These are phyloP conservation scores for Calocybe indica DNA, from an alignment of 768 basidiomycete species.

Conservation along the genomic window DNA sequence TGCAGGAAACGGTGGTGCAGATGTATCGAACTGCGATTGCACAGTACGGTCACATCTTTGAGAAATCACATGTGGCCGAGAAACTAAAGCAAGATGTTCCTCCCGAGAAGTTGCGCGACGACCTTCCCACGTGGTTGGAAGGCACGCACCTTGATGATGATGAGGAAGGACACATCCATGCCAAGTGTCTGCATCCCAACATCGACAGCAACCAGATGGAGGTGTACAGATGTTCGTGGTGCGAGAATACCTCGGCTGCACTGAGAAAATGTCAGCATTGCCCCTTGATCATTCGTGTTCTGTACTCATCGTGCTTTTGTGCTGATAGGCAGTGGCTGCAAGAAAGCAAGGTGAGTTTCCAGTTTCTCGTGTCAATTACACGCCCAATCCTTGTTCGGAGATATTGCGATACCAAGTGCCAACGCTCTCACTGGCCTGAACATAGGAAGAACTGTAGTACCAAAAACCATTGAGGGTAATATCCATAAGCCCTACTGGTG, in stretches of 20 bases:
- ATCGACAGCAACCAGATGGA: constrained; percentile 43
- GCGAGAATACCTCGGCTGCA: constrained; percentile 55
- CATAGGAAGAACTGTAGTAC: background rate
- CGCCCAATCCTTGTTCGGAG: background rate
- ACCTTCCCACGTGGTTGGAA: constrained; percentile 28
- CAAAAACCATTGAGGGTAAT: background rate
- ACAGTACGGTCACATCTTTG: constrained; percentile 42
- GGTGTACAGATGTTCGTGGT: constrained; percentile 60
- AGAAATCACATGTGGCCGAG: constrained; percentile 21
- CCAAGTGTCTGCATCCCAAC: constrained; percentile 29
- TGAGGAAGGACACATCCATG: constrained; percentile 21
- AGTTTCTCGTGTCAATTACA: no score
- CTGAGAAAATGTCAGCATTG: constrained; percentile 40
- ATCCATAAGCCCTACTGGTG: no score
- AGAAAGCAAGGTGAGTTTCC: background rate
- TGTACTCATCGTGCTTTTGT: background rate
- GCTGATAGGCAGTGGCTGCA: background rate
- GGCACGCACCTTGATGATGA: constrained; percentile 19
- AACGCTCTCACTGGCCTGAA: background rate
- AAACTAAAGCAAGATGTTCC: constrained; percentile 17
- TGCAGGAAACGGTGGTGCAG: constrained; percentile 43
- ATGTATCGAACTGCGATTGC: constrained; percentile 37
- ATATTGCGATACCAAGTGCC: background rate
- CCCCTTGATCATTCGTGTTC: no score
- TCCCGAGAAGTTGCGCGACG: constrained; percentile 43